A percentile compares a stretch with the other conserved stretches of the same genome.
These are phyloP conservation scores for Kernera saxatilis DNA, from an alignment of 345 rosid species.

Conservation along the genomic window DNA sequence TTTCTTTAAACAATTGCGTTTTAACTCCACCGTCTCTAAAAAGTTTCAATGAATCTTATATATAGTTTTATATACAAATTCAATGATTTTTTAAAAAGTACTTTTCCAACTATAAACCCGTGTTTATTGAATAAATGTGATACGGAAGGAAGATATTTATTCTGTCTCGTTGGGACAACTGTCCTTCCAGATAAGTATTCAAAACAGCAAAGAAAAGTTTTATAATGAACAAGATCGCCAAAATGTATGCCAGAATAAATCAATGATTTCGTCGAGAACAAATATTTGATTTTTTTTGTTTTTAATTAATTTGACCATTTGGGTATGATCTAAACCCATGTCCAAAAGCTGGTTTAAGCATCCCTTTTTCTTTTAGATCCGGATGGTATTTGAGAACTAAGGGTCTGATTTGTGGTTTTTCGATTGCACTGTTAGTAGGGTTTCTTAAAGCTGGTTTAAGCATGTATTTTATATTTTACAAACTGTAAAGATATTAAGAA, in stretches of 20 bases:
- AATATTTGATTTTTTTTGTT: neutral
- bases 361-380: too few relatives aligned
- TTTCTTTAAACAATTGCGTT: neutral
- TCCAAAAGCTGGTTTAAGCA: neutral
- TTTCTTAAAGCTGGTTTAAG: neutral
- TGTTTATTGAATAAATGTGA: conserved; percentile 15
- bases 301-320: neutral
- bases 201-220: conserved; percentile 11
- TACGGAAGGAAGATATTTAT: conserved; percentile 9
- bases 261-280: neutral
- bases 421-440: conserved; percentile 18
- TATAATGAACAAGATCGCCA: conserved; percentile 1
- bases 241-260: conserved; percentile 10
- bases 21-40: conserved; percentile 10
- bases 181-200: conserved; percentile 9
- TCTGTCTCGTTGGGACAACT: conserved; percentile 25
- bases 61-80: neutral
- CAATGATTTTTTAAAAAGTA: neutral
- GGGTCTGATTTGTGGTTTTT: conserved; percentile 30
- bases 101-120: conserved; percentile 9
- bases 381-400: conserved; percentile 24
- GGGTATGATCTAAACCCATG: neutral
- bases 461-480: neutral
- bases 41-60: neutral
- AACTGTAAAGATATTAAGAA: conserved; percentile 26